Conservation (phyloP, 148 eudicot genomes). For the Silene latifolia region DNA sequence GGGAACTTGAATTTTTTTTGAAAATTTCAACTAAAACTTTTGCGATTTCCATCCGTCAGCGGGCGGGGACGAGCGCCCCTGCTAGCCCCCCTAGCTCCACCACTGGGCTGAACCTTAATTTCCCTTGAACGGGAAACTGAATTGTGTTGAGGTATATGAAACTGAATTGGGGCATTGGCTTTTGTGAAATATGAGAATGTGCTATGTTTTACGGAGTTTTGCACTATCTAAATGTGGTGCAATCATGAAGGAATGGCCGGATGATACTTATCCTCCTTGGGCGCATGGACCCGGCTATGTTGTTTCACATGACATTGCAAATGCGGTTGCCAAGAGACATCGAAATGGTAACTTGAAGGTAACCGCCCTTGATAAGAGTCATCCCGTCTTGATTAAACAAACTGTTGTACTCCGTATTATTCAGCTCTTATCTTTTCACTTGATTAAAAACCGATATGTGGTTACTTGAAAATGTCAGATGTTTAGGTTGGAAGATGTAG, state of each 20-base stretch:
- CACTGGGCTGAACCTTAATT: too few species aligned
- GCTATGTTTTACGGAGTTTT: too few species aligned
- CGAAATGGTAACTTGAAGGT: constrained; percentile 67
- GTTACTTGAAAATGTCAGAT: constrained; percentile 43
- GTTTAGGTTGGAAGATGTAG: constrained; percentile 98
- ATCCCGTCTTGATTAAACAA: background rate
- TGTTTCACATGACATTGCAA: constrained; percentile 74
- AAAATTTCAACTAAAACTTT: too few species aligned
- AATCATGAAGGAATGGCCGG: constrained; percentile 74
- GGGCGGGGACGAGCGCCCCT: too few species aligned
- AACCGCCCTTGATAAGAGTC: background rate
- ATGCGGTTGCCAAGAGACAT: constrained; percentile 50
- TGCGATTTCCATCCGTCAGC: too few species aligned
- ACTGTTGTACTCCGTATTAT: too few species aligned
- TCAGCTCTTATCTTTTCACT: background rate
- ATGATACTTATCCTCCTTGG: constrained; percentile 77
- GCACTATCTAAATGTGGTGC: background rate
- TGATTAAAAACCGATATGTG: background rate
- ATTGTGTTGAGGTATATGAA: too few species aligned
- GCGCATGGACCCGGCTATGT: constrained; percentile 98
- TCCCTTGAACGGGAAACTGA: too few species aligned
- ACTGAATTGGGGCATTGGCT: too few species aligned
- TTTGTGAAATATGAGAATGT: too few species aligned
- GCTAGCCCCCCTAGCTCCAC: too few species aligned
- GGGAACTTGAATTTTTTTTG: too few species aligned